Evolutionary conservation across 768 basidiomycete species (phyloP).

Genomic region (Kockovaella imperatae): DNA sequence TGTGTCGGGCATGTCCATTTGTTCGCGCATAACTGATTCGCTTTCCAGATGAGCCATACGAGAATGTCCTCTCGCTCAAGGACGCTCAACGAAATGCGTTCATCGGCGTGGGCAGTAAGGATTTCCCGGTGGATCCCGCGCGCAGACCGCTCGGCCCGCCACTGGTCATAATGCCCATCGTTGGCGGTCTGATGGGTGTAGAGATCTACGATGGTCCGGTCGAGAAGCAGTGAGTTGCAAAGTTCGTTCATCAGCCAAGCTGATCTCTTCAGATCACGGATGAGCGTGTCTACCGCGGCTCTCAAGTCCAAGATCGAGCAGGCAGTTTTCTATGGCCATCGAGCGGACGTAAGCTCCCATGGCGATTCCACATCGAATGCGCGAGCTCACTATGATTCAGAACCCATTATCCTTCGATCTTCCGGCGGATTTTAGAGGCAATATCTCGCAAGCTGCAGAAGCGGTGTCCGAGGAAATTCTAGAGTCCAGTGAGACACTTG

Average conservation of each 20-base stretch:
- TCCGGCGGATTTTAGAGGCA: slow-evolving; percentile 36
- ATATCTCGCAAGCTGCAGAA: slow-evolving; percentile 42
- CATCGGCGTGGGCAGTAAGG: slow-evolving; percentile 35
- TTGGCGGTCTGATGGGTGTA: slow-evolving; percentile 18
- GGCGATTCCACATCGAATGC: neutral
- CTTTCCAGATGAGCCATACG: slow-evolving; percentile 31
- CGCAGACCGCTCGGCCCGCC: slow-evolving; percentile 5
- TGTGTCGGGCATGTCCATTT: slow-evolving; percentile 8
- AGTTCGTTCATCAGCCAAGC: neutral
- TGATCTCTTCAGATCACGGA: slow-evolving; percentile 6
- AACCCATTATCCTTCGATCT: slow-evolving; percentile 47
- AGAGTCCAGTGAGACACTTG: slow-evolving; percentile 56
- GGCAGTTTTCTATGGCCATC: slow-evolving; percentile 46
- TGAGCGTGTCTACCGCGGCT: slow-evolving; percentile 29
- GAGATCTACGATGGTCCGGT: slow-evolving; percentile 12
- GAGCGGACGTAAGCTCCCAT: slow-evolving; percentile 21
- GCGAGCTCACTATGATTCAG: slow-evolving; percentile 8
- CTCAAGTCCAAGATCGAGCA: slow-evolving; percentile 46
- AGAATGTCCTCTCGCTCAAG: slow-evolving; percentile 45
- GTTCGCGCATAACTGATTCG: neutral
- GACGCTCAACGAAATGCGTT: slow-evolving; percentile 43
- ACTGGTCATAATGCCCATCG: slow-evolving; percentile 22
- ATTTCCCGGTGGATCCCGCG: slow-evolving; percentile 3
- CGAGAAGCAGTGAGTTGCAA: neutral
- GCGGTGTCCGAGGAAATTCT: slow-evolving; percentile 48